Evolutionary conservation across 2,329 filamentous ascomycete species (phyloP).

Genomic region (Phialocephala sp.): DNA sequence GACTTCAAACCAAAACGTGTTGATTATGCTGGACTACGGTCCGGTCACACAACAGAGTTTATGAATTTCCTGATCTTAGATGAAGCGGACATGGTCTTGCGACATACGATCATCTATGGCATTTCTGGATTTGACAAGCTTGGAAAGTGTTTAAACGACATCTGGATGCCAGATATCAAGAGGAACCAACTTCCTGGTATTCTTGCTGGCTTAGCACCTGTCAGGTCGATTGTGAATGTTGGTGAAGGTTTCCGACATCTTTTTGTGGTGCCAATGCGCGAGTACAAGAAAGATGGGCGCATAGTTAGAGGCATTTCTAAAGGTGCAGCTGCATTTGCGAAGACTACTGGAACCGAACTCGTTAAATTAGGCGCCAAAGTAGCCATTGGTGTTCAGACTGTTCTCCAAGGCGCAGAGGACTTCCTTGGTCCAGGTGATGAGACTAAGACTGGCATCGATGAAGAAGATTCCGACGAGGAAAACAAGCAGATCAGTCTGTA

Average conservation of each 20-base stretch:
- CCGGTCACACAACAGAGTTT: slow-evolving; percentile 93
- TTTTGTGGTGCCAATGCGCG: slow-evolving; percentile 85
- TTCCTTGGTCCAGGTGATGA: slow-evolving; percentile 61
- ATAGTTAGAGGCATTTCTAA: slow-evolving; percentile 92
- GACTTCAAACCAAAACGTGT: slow-evolving; percentile 99
- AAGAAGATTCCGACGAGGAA: slow-evolving; percentile 69
- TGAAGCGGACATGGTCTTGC: slow-evolving; percentile 81
- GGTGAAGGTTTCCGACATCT: slow-evolving; percentile 86
- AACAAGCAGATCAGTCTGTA: slow-evolving; percentile 86
- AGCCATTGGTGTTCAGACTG: slow-evolving; percentile 92
- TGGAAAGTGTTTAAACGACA: slow-evolving; percentile 88
- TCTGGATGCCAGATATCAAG: slow-evolving; percentile 95
- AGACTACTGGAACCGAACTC: slow-evolving; percentile 92
- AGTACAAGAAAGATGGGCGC: slow-evolving; percentile 93
- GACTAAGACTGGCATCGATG: slow-evolving; percentile 51
- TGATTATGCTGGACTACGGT: slow-evolving; percentile 90
- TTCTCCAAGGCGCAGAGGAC: slow-evolving; percentile 86
- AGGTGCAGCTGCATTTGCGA: slow-evolving; percentile 87
- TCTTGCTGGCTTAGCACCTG: slow-evolving; percentile 84
- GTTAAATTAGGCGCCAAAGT: slow-evolving; percentile 93
- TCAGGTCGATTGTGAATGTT: slow-evolving; percentile 91
- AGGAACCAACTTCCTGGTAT: slow-evolving; percentile 87
- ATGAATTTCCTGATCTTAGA: slow-evolving; percentile 99
- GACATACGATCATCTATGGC: slow-evolving; percentile 91
- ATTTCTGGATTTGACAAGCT: slow-evolving; percentile 89